Conservation (phyloP, 495 filamentous ascomycete genomes). For the Aspergillus haitiensis region DNA sequence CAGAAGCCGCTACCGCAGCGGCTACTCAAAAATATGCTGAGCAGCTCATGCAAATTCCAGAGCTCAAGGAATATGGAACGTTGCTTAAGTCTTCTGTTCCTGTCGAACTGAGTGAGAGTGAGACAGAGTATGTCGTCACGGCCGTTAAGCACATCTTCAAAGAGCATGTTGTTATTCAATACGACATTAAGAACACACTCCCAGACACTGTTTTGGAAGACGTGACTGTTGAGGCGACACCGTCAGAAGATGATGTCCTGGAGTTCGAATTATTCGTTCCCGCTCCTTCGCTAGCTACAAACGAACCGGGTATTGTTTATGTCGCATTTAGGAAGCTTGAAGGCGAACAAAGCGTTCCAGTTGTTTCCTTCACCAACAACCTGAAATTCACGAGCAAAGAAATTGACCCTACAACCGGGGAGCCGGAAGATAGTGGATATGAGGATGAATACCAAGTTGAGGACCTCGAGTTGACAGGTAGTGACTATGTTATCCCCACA, state of each 20-base stretch:
- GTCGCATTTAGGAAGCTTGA: conserved; percentile 86
- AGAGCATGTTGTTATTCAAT: conserved; percentile 93
- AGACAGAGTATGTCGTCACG: conserved; percentile 94
- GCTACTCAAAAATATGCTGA: conserved; percentile 83
- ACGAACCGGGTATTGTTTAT: conserved; percentile 88
- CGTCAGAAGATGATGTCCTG: conserved; percentile 72
- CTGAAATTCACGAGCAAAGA: conserved; percentile 98
- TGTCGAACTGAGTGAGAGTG: conserved; percentile 91
- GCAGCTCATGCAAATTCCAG: conserved; percentile 83
- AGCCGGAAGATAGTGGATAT: conserved; percentile 89
- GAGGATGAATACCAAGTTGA: conserved; percentile 98
- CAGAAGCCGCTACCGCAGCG: conserved; percentile 74
- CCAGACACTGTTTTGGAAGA: conserved; percentile 86
- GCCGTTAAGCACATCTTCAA: conserved; percentile 98
- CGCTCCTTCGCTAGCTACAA: conserved; percentile 72
- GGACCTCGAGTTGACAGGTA: conserved; percentile 86
- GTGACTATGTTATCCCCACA: conserved; percentile 89
- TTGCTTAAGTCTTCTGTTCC: conserved; percentile 85
- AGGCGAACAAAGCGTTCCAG: conserved; percentile 67
- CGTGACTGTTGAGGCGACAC: conserved; percentile 83
- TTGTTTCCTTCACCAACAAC: conserved; percentile 82
- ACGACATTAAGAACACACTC: conserved; percentile 97
- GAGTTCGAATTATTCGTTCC: conserved; percentile 94
- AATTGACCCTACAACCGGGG: conserved; percentile 90
- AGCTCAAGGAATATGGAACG: conserved; percentile 82